phyloP scores from a whole-genome alignment of 148 eudicot species.

The Hydrangea macrophylla region DNA sequence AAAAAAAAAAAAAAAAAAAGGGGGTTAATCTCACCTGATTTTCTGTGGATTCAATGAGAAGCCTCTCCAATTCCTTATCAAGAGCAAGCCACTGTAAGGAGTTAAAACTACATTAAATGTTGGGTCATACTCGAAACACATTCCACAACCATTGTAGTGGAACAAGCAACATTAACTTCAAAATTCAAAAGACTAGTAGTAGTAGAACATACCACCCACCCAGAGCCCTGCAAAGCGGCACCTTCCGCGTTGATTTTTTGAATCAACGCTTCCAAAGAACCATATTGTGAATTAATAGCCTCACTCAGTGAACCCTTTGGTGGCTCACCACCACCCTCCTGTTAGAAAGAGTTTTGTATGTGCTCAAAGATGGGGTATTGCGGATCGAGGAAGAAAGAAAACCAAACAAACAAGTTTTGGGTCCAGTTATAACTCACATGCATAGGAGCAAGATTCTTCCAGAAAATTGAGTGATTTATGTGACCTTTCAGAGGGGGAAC shows the following conservation, averaged over 20 bases:
- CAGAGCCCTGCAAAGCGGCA: constrained; percentile 97
- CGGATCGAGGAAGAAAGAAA: not conserved
- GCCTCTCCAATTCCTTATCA: constrained; percentile 76
- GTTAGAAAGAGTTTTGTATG: constrained; percentile 18
- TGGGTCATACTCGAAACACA: too few relatives aligned
- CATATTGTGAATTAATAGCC: constrained; percentile 79
- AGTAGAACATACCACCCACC: constrained; percentile 81
- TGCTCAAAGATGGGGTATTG: not conserved
- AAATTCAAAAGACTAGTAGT: not conserved
- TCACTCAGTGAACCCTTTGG: constrained; percentile 66
- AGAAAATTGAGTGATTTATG: constrained; percentile 93
- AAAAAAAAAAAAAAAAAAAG: not conserved
- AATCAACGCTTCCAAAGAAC: constrained; percentile 70
- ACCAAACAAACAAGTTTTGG: too few relatives aligned
- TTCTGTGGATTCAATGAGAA: constrained; percentile 86
- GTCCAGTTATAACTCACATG: constrained; percentile 39
- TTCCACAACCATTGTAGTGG: too few relatives aligned
- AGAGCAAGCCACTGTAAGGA: constrained; percentile 85
- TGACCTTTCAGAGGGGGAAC: too few relatives aligned
- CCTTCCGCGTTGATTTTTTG: constrained; percentile 96
- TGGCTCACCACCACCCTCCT: constrained; percentile 96
- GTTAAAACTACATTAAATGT: not conserved
- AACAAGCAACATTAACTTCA: too few relatives aligned
- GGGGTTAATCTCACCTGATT: constrained; percentile 62
- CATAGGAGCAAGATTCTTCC: constrained; percentile 93